phyloP scores from a whole-genome alignment of 306 rosid genomes.

The Cicer cuneatum region DNA sequence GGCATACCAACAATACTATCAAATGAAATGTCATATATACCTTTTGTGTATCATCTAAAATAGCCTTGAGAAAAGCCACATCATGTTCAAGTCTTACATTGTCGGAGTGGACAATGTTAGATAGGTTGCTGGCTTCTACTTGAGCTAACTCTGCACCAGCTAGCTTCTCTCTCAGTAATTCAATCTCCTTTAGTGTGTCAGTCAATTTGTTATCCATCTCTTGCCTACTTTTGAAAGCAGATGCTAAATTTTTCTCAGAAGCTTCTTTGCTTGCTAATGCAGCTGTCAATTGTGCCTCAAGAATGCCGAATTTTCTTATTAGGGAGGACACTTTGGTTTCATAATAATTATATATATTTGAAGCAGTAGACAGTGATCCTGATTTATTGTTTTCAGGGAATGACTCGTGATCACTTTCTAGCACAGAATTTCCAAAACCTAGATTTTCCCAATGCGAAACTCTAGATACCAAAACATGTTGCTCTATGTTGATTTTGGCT shows the following conservation, averaged over 20 bases:
- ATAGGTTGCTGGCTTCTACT: slow-evolving; percentile 84
- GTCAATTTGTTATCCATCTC: slow-evolving; percentile 72
- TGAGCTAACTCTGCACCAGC: slow-evolving; percentile 77
- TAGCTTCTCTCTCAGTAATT: slow-evolving; percentile 75
- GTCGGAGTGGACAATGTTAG: slow-evolving; percentile 89
- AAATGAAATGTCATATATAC: slow-evolving; percentile 47
- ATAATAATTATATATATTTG: slow-evolving; percentile 69
- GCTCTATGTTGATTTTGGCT: slow-evolving; percentile 58
- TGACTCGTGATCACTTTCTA: slow-evolving; percentile 54
- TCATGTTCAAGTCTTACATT: slow-evolving; percentile 96
- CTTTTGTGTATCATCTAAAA: slow-evolving; percentile 96
- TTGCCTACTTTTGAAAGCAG: slow-evolving; percentile 71
- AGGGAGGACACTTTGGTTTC: slow-evolving; percentile 74
- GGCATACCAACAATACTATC: slow-evolving; percentile 10
- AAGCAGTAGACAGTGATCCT: slow-evolving; percentile 59
- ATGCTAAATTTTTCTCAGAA: slow-evolving; percentile 70
- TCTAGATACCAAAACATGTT: slow-evolving; percentile 54
- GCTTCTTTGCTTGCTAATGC: slow-evolving; percentile 76
- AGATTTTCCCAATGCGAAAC: slow-evolving; percentile 56
- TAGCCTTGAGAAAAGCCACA: slow-evolving; percentile 98
- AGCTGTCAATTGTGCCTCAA: slow-evolving; percentile 86
- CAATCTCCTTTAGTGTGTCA: slow-evolving; percentile 72
- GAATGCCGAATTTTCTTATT: slow-evolving; percentile 71
- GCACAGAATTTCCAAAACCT: slow-evolving; percentile 51
- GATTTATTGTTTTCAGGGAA: slow-evolving; percentile 61